phyloP scores from a whole-genome alignment of 805 yeast genomes.

The Lipomyces sp. region DNA sequence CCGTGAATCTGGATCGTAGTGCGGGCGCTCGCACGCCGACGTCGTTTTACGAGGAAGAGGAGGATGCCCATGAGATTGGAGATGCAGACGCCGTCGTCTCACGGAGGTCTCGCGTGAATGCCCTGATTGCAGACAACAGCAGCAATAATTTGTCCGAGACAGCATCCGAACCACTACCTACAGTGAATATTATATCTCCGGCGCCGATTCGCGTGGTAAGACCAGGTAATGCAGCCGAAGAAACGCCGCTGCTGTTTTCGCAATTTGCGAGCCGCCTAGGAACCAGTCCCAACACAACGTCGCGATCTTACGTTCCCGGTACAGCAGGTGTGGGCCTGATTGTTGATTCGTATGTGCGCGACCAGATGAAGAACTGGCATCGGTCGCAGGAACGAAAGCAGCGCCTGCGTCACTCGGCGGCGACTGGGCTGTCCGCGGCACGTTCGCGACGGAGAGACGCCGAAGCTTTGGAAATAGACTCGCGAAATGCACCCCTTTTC shows the following conservation, averaged over 20 bases:
- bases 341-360: slow-evolving; percentile 29
- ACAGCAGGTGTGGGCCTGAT: slow-evolving; percentile 25
- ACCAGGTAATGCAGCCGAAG: neutral
- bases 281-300: slow-evolving; percentile 22
- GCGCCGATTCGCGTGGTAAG: no score
- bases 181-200: neutral
- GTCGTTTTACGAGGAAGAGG: slow-evolving; percentile 24
- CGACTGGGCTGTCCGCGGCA: no score
- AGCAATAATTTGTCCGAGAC: neutral
- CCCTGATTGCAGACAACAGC: neutral
- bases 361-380: slow-evolving; percentile 24
- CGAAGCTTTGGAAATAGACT: slow-evolving; percentile 2
- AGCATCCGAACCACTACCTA: neutral
- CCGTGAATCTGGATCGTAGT: slow-evolving; percentile 22
- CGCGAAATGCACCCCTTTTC: slow-evolving; percentile 3
- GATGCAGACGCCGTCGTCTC: slow-evolving; percentile 13
- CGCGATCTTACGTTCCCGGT: slow-evolving; percentile 27
- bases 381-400: slow-evolving; percentile 9
- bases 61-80: slow-evolving; percentile 24
- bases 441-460: neutral
- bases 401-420: no score
- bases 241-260: neutral
- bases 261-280: neutral
- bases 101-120: slow-evolving; percentile 3
- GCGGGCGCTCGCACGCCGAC: slow-evolving; percentile 24